These are phyloP conservation scores for Malassezia restricta DNA, from an alignment of 1,284 basidiomycete genomes.

Conservation along the genomic window DNA sequence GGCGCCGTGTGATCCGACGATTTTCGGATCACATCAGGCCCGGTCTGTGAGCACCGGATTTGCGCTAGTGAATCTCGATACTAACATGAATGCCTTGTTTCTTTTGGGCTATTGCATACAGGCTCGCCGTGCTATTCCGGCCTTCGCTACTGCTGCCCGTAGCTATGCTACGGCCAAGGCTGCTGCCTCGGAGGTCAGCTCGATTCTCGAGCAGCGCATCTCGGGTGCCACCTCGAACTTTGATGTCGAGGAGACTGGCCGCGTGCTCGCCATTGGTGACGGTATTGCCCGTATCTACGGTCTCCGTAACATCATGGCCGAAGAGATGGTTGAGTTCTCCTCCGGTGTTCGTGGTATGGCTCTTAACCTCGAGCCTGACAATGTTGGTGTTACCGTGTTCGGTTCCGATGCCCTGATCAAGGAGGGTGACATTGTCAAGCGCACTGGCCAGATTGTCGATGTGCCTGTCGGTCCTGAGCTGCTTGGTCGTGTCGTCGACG, in stretches of 20 bases:
- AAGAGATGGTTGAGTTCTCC: conserved; percentile 99
- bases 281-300: conserved; percentile 99
- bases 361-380: conserved; percentile 99
- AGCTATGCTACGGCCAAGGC: conserved; percentile 96
- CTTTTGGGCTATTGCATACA: conserved; percentile 15
- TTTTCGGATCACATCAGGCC: too few species aligned
- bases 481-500: conserved; percentile 96
- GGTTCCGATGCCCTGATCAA: conserved; percentile 99
- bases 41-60: too few species aligned
- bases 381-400: conserved; percentile 99
- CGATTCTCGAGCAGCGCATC: conserved; percentile 96
- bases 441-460: conserved; percentile 98
- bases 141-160: conserved; percentile 32
- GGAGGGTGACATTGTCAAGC: conserved; percentile 99
- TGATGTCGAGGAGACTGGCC: conserved; percentile 97
- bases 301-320: conserved; percentile 67
- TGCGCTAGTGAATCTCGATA: not conserved
- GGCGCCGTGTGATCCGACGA: too few species aligned
- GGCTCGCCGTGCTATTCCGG: conserved; percentile 52
- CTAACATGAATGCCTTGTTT: not conserved
- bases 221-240: conserved; percentile 75
- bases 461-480: conserved; percentile 91
- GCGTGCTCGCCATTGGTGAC: conserved; percentile 96
- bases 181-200: conserved; percentile 95
- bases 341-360: conserved; percentile 85